A percentile compares a stretch with the other conserved stretches of the same genome.
These are phyloP conservation scores for Talaromyces atroroseus DNA, from an alignment of 2,329 filamentous ascomycete species.

Conservation along the genomic window DNA sequence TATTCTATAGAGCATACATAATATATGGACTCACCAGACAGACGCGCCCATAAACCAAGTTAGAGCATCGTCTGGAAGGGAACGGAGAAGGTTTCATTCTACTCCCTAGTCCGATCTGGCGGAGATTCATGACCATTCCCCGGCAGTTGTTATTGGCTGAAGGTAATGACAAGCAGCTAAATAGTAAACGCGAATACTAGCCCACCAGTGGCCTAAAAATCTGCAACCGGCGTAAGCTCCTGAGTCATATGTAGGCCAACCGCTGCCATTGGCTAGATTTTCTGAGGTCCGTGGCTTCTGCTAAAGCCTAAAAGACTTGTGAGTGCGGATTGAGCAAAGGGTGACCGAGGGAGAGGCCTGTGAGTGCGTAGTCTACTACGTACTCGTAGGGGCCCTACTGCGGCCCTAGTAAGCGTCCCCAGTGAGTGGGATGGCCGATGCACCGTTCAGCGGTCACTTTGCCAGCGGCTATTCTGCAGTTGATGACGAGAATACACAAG, in stretches of 20 bases:
- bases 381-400: neutral
- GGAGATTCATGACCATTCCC: neutral
- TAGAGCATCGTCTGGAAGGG: neutral
- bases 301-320: neutral
- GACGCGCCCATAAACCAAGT: neutral
- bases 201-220: conserved; percentile 1
- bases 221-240: conserved; percentile 4
- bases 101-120: conserved; percentile 1
- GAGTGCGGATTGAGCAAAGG: neutral
- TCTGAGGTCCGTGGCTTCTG: neutral
- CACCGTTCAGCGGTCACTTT: neutral
- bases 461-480: neutral
- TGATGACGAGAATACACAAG: neutral
- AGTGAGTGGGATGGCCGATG: neutral
- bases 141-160: neutral
- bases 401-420: neutral
- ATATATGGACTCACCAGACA: neutral
- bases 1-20: neutral
- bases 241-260: neutral
- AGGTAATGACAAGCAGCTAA: neutral
- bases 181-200: neutral
- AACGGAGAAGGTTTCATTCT: neutral
- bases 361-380: neutral
- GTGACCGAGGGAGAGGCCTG: neutral
- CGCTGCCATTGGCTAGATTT: neutral